These are phyloP conservation scores for Ramaria sp. DNA, from an alignment of 768 basidiomycete genomes.

Conservation along the genomic window DNA sequence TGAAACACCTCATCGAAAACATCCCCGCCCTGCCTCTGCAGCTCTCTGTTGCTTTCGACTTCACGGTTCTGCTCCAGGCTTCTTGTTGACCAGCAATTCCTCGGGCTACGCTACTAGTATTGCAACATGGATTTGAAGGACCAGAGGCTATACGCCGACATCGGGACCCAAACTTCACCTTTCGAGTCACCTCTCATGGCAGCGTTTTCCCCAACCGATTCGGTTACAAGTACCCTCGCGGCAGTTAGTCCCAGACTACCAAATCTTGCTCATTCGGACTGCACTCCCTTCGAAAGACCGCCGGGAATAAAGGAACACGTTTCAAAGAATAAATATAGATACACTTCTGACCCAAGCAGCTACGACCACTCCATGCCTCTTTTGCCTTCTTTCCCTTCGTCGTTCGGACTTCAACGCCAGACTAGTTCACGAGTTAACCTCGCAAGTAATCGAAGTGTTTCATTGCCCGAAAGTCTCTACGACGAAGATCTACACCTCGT, in stretches of 20 bases:
- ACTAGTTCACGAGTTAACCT: background rate
- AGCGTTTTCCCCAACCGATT: background rate
- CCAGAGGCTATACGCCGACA: background rate
- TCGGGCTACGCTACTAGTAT: background rate
- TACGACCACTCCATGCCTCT: background rate
- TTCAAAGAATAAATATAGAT: no score
- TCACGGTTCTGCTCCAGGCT: background rate
- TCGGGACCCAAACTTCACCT: slow-evolving; percentile 2
- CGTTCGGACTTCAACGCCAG: background rate
- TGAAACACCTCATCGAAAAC: no score
- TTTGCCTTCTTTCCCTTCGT: background rate
- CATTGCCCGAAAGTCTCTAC: background rate
- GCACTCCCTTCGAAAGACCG: no score
- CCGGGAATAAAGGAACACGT: no score
- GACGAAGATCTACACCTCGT: background rate
- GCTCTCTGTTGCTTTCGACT: background rate
- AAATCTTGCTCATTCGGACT: no score
- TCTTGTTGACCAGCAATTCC: background rate
- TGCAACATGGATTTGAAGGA: background rate
- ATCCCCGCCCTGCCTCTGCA: background rate
- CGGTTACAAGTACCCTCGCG: background rate
- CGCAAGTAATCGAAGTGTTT: background rate
- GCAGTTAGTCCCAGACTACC: background rate
- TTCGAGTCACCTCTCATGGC: background rate
- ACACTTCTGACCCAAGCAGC: background rate